Percentiles rank a stretch among this genome's conserved stretches.
Conservation (phyloP, 1,284 basidiomycete species). For the Boletus semigastroideus region DNA sequence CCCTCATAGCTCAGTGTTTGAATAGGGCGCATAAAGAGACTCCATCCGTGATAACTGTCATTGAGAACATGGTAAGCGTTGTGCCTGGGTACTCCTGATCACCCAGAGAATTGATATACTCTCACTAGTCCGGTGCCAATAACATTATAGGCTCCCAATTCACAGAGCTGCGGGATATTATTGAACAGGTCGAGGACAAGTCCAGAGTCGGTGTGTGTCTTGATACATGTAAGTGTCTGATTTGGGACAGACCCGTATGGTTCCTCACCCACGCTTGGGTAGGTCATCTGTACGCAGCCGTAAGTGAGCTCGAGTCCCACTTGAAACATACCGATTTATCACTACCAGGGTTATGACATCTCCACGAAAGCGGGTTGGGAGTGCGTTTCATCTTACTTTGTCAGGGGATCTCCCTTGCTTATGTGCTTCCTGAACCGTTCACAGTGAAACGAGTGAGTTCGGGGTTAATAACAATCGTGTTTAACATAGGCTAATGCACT, state of each 20-base stretch:
- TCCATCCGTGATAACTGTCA: conserved; percentile 58
- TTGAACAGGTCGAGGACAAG: conserved; percentile 74
- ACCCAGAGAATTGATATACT: neutral
- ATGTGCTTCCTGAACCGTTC: neutral
- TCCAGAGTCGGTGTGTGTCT: conserved; percentile 77
- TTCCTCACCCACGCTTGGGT: neutral
- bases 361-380: conserved; percentile 65
- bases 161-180: conserved; percentile 68
- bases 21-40: conserved; percentile 78
- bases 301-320: conserved; percentile 30
- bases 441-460: conserved; percentile 25
- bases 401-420: conserved; percentile 9
- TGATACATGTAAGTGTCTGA: conserved; percentile 70
- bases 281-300: conserved; percentile 84
- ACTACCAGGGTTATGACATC: conserved; percentile 72
- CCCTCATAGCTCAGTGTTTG: conserved; percentile 70
- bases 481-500: neutral
- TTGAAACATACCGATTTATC: neutral
- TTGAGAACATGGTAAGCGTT: conserved; percentile 80
- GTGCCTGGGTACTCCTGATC: neutral
- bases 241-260: neutral
- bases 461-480: neutral
- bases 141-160: conserved; percentile 80
- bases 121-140: conserved; percentile 68
- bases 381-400: conserved; percentile 39